These are phyloP conservation scores for Protomyces macrosporus DNA, from an alignment of 1,139 yeast species.

Conservation along the genomic window DNA sequence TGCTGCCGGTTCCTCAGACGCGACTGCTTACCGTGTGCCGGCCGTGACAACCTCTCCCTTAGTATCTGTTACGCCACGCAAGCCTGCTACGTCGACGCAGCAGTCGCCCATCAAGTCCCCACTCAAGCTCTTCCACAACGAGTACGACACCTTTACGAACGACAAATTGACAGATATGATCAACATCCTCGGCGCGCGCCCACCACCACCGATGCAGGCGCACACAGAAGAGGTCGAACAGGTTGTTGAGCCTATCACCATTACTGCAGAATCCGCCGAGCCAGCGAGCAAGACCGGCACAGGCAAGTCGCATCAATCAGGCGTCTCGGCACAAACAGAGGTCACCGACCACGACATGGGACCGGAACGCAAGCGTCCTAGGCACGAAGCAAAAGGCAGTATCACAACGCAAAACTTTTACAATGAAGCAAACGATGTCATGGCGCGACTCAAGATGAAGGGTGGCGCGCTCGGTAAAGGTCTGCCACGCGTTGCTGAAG, in stretches of 20 bases:
- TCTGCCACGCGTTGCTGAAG: slow-evolving; percentile 24
- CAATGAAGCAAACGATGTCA: slow-evolving; percentile 27
- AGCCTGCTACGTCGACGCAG: neutral
- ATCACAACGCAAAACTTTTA: slow-evolving; percentile 29
- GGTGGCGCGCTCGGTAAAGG: slow-evolving; percentile 25
- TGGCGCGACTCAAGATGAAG: slow-evolving; percentile 27
- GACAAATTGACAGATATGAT: slow-evolving; percentile 24
- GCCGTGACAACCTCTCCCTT: neutral
- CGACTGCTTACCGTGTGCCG: neutral
- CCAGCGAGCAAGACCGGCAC: neutral
- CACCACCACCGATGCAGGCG: slow-evolving; percentile 7
- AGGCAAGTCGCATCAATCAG: slow-evolving; percentile 8
- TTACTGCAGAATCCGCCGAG: neutral
- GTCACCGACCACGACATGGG: slow-evolving; percentile 12
- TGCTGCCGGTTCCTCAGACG: neutral
- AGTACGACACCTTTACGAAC: slow-evolving; percentile 29
- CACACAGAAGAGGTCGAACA: neutral
- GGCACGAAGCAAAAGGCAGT: slow-evolving; percentile 27
- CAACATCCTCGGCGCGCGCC: slow-evolving; percentile 17
- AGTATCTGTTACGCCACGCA: neutral
- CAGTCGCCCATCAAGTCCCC: slow-evolving; percentile 25
- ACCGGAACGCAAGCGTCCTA: slow-evolving; percentile 9
- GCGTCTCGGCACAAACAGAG: slow-evolving; percentile 18
- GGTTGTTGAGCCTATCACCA: neutral
- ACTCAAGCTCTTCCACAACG: slow-evolving; percentile 28